Base-by-base conservation (phyloP, 2,329 filamentous ascomycete genomes). In the Chaetomiaceae sp. region DNA sequence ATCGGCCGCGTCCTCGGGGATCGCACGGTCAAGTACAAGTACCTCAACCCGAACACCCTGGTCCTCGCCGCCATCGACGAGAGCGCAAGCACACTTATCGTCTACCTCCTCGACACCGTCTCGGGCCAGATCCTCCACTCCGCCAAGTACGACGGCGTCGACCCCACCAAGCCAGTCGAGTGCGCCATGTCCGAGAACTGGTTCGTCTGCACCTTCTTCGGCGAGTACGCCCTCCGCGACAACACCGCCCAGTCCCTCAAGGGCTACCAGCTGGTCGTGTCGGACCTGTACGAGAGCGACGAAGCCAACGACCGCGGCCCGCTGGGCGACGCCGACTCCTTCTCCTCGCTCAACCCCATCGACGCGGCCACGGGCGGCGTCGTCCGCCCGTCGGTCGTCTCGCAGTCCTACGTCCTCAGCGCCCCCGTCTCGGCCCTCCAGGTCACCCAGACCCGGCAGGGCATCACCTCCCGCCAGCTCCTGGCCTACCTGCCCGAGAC, bases 21-120 rank as follows among this genome's bases (percentile, higher is more conserved):
- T 63, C 82, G 93, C 38, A 85, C 84, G n/a, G 93, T 99, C 42
- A 80, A 92, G 56, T 99, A 99, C 81, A 99, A 99, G 71, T 97
- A 97, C 66, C 73, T 99, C 35, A 96, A 95, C 70, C 83, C 88
- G 0, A 96, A 95, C 68, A 79, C 89, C 6, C 75, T 90, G 2
- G 77, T 97, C 0, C 75, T 96, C 40, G 87, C 87, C 1, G 77
- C 87, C 1, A 71, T 83, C 2, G 77, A 85, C 30, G 77, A 85
- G 19, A 71, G 73, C 10, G 63, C 75, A 3, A 76, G 73, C 3
- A 77, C 76, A 1, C 81, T 89, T 7, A 84, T 82, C 0, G 76
- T 95, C 56, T 90, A 92, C 62, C 75, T 97, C 10, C 67, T 99
- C 13, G 91, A 99, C 64, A 87, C 87, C 2, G 78, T 95, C 6